Percentiles rank a stretch among this genome's conserved stretches.
These are phyloP conservation scores for Cystofilobasidium bisporidii DNA, from an alignment of 768 basidiomycete genomes.

Conservation along the genomic window DNA sequence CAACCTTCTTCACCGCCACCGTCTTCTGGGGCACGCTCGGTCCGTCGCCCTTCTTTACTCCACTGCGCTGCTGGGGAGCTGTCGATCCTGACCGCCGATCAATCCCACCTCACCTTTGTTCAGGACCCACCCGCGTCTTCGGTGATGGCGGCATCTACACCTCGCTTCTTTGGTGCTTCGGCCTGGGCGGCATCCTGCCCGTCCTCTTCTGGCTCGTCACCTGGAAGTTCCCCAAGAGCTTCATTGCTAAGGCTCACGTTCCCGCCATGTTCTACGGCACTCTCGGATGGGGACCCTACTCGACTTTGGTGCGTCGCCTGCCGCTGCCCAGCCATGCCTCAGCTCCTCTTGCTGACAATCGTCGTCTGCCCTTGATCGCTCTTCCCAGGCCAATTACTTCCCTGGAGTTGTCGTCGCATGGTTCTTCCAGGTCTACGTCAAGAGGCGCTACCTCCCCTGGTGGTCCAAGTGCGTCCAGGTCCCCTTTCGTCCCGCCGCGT, in stretches of 20 bases:
- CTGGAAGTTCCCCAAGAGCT: conserved; percentile 48
- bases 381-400: conserved; percentile 32
- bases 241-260: conserved; percentile 15
- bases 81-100: too few relatives aligned
- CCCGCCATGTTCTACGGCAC: conserved; percentile 13
- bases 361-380: too few relatives aligned
- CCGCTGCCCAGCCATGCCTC: too few relatives aligned
- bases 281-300: conserved; percentile 18
- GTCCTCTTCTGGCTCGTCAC: conserved; percentile 66
- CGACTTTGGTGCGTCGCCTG: too few relatives aligned
- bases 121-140: too few relatives aligned
- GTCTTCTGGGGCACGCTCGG: conserved; percentile 42
- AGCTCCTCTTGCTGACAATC: too few relatives aligned
- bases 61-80: conserved; percentile 52
- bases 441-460: conserved; percentile 35
- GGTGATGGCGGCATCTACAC: too few relatives aligned
- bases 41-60: conserved; percentile 43
- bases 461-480: conserved; percentile 35
- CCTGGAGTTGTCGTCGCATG: conserved; percentile 32
- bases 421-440: conserved; percentile 34
- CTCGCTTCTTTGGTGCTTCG: conserved; percentile 55
- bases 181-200: conserved; percentile 61
- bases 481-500: too few relatives aligned
- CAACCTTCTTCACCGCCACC: conserved; percentile 43
- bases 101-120: too few relatives aligned